Base-by-base conservation (phyloP, 176 grass and related monocot genomes). In the Poa annua region DNA sequence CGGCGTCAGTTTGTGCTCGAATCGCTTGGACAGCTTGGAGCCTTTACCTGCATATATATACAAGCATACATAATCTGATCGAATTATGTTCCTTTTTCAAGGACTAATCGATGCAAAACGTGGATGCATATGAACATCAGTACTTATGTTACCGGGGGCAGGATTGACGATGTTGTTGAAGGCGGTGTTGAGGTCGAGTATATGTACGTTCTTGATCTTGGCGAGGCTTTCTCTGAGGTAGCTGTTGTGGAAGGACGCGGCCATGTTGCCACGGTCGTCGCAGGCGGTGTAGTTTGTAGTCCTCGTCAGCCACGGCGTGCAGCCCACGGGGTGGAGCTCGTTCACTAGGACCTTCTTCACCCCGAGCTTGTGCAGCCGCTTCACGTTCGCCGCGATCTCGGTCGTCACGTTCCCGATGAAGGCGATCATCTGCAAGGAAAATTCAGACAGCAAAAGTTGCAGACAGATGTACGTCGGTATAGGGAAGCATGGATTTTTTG, bases 261-360 rank as follows among this genome's bases (percentile, higher is more conserved):
- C 81, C 56, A 74, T 73, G 35, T 84, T 80, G 56, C 10, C 69
- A 1, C 44, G 16, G 29, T 1, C 7, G 26, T 26, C n/a, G 72
- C 89, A 88, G 2, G 1, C 12, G 20, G 86, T 82, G 86, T 85
- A 85, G 82, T 91, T 91, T 55, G 1, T 44, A 1, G 55, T 12
- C 72, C 78, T 66, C n/a, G 86, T 24, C 0, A 17, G 51, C 64
- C 49, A 61, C 47, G 89, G 89, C 72, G 82, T 88, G 89, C 77
- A 88, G 13, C 77, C 81, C 3, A 91, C 20, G 24, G 86, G 89
- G 7, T 85, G 82, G 57, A 88, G 35, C 24, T 70, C 56, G 56
- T 87, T 91, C 10, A 88, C 77, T 7, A 91, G 70, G 13, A 91
- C 38, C 72, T 82, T 91, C 45, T 57, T 54, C 15, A 85, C 55